Evolutionary conservation across 352 stramenopile genomes (phyloP).

Genomic region (Phytopythium cucurbitacearum): DNA sequence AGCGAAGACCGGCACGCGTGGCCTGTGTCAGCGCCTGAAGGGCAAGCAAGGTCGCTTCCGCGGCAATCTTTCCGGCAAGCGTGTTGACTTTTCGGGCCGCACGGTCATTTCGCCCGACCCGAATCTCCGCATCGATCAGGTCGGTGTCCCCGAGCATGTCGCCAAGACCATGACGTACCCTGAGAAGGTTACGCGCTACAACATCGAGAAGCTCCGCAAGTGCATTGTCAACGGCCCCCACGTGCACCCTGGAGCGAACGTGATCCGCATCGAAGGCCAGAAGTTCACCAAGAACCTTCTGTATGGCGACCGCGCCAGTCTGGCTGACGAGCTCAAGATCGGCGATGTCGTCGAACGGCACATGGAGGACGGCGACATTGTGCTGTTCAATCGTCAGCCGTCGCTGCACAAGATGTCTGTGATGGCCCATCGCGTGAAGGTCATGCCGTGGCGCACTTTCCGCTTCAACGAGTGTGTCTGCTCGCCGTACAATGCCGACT

Average conservation of each 20-base stretch:
- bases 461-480: constrained; percentile 99
- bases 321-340: constrained; percentile 93
- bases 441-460: constrained; percentile 98
- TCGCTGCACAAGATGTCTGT: constrained; percentile 99
- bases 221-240: constrained; percentile 95
- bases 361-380: constrained; percentile 98
- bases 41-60: constrained; percentile 97
- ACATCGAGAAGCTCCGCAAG: constrained; percentile 95
- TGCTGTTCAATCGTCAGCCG: constrained; percentile 99
- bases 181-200: constrained; percentile 96
- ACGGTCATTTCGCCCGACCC: constrained; percentile 99
- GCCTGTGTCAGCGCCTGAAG: constrained; percentile 98
- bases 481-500: constrained; percentile 99
- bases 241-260: constrained; percentile 96
- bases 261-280: constrained; percentile 81
- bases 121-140: constrained; percentile 94
- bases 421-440: constrained; percentile 92
- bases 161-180: constrained; percentile 99
- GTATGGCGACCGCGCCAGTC: constrained; percentile 92
- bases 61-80: constrained; percentile 98
- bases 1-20: constrained; percentile 88
- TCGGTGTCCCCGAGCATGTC: constrained; percentile 94
- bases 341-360: constrained; percentile 99
- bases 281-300: constrained; percentile 90
- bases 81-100: constrained; percentile 98